phyloP scores from a whole-genome alignment of 2,329 filamentous ascomycete genomes.

The Pseudopithomyces chartarum region DNA sequence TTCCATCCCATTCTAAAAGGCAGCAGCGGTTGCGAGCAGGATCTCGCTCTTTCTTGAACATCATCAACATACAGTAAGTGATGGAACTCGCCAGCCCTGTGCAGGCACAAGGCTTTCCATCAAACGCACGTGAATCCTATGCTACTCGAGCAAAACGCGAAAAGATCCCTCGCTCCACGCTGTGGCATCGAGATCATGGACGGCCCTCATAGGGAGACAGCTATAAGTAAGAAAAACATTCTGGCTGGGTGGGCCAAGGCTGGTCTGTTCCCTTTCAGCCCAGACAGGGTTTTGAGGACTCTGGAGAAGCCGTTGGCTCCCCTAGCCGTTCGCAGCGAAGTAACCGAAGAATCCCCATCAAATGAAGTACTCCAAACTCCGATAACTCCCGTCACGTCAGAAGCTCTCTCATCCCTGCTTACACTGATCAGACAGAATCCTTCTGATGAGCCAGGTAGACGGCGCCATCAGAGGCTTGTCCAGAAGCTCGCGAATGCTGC shows the following conservation, averaged over 20 bases:
- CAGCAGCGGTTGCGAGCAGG: too few species aligned
- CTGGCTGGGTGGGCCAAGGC: conserved; percentile 28
- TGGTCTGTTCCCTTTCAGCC: conserved; percentile 36
- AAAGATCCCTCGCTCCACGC: conserved; percentile 18
- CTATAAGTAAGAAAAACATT: conserved; percentile 35
- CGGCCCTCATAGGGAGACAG: conserved; percentile 25
- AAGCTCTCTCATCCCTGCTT: conserved; percentile 24
- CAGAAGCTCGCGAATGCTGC: conserved; percentile 28
- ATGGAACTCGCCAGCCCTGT: conserved; percentile 19
- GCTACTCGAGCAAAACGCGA: conserved; percentile 10
- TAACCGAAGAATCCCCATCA: conserved; percentile 20
- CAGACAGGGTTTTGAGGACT: conserved; percentile 33
- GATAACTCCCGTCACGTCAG: conserved; percentile 26
- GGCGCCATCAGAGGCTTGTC: conserved; percentile 17
- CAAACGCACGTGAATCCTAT: conserved; percentile 11
- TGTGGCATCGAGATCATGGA: conserved; percentile 23
- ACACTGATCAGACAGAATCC: conserved; percentile 21
- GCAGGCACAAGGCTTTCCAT: conserved; percentile 12
- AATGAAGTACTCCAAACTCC: conserved; percentile 31
- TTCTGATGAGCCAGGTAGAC: conserved; percentile 22
- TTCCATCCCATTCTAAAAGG: too few species aligned
- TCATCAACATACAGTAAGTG: conserved; percentile 1
- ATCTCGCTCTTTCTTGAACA: background rate
- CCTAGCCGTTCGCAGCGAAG: conserved; percentile 10
- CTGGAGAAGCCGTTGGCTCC: conserved; percentile 27